phyloP scores from a whole-genome alignment of 306 rosid genomes.

The Rubus parviflorus region DNA sequence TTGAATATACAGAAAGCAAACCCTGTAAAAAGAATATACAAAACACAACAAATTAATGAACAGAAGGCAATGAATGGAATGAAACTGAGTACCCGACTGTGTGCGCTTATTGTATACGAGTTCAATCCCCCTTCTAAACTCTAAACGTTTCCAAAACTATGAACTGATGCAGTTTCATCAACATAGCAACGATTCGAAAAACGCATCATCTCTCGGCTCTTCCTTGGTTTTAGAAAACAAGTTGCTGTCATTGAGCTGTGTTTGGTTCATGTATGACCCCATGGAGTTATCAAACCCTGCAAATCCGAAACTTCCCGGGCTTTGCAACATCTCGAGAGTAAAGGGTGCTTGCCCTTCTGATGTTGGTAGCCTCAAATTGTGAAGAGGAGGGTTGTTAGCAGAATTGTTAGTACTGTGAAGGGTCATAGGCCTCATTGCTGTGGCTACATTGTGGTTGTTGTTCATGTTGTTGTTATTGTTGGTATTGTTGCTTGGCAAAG shows the following conservation, averaged over 20 bases:
- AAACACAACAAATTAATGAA: constrained; percentile 29
- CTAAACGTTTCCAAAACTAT: constrained; percentile 10
- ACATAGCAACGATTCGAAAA: constrained; percentile 65
- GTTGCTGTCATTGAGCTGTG: constrained; percentile 43
- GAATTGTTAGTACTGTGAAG: constrained; percentile 27
- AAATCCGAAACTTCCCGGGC: constrained; percentile 43
- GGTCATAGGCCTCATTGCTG: constrained; percentile 46
- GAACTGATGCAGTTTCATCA: constrained; percentile 33
- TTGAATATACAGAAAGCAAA: constrained; percentile 34
- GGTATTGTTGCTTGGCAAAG: constrained; percentile 39
- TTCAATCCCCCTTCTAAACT: constrained; percentile 9
- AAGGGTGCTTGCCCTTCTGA: constrained; percentile 47
- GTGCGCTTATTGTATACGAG: constrained; percentile 11
- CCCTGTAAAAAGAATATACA: constrained; percentile 35
- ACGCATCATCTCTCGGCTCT: constrained; percentile 73
- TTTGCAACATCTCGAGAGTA: constrained; percentile 51
- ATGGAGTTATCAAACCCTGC: constrained; percentile 49
- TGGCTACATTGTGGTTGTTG: constrained; percentile 23
- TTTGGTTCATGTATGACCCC: constrained; percentile 52
- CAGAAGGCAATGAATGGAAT: constrained; percentile 54
- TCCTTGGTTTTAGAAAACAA: constrained; percentile 62
- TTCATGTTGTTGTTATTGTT: constrained; percentile 17
- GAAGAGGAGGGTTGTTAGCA: constrained; percentile 29
- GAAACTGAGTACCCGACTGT: constrained; percentile 24
- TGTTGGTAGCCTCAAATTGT: constrained; percentile 33